A percentile compares a stretch with the other conserved stretches of the same genome.
phyloP scores from a whole-genome alignment of 192 early-diverging fungal genomes.

The Fimicolochytrium jonesii region DNA sequence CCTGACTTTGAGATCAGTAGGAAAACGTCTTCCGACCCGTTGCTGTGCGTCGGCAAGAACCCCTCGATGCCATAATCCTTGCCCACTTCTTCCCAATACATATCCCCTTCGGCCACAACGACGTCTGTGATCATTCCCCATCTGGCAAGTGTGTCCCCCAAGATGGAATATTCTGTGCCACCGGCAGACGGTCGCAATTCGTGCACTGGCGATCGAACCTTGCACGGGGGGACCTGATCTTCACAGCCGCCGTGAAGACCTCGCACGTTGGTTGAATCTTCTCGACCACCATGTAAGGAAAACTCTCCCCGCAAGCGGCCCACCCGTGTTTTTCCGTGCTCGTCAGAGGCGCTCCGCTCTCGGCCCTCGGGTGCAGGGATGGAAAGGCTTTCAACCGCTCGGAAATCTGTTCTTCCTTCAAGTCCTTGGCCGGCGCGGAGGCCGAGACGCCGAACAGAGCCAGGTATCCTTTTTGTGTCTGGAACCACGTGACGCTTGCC shows the following conservation, averaged over 20 bases:
- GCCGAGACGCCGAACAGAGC: too few relatives aligned
- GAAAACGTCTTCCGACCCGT: constrained; percentile 1
- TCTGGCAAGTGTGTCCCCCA: not conserved
- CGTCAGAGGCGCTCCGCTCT: not conserved
- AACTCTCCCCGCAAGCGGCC: not conserved
- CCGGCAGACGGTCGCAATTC: not conserved
- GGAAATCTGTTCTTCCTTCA: not conserved
- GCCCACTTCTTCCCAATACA: not conserved
- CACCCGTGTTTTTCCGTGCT: not conserved
- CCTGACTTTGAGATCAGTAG: not conserved
- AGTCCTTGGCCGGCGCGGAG: not conserved
- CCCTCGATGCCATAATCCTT: not conserved
- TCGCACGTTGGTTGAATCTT: not conserved
- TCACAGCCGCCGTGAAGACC: constrained; percentile 1
- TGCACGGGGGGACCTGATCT: not conserved
- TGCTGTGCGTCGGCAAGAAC: not conserved
- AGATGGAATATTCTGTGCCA: not conserved
- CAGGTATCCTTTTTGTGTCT: too few relatives aligned
- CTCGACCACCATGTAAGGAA: not conserved
- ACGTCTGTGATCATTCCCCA: not conserved
- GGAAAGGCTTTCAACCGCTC: constrained; percentile 1
- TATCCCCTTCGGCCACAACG: not conserved
- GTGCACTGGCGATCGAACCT: not conserved
- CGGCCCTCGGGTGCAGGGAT: constrained; percentile 1
- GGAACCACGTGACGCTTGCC: not conserved